Evolutionary conservation across 305 asterid genomes (phyloP), one percentile per base, ranked within the genome.

Genomic region (Nicotiana rustica): DNA sequence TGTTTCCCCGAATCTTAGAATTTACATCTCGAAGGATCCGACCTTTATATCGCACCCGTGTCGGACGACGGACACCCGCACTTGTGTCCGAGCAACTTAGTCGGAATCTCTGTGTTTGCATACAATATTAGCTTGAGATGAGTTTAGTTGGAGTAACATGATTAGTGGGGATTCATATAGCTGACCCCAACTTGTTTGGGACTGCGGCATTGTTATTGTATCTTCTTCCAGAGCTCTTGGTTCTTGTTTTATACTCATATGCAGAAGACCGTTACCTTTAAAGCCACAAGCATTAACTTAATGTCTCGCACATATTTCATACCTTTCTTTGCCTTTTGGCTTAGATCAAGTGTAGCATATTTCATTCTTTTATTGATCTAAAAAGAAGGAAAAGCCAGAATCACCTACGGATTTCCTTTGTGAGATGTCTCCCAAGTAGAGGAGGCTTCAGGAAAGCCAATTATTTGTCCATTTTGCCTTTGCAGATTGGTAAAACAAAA

Each of bases 401-500:
- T 73, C 44, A 52, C 41, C 79, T 73, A 6, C 2, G 14, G 64
- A 73, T 73, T 73, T 73, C 3, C 14, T 73, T 4, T 49, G 64
- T 73, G 64, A 73, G 44, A 73, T 73, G 25, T 73, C 41, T 73
- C 49, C 64, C 62, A 73, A 47, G 62, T 49, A 38, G 79, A 49
- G 64, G 44, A 76, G 17, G 49, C 3, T 55, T 76, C 66, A 76
- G 80, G 49, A 25, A 76, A 76, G 66, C 66, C 49, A 76, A 76
- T 55, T 17, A 76, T 55, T 55, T 18, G 31, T 55, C 64, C 49
- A 31, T 29, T 55, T 76, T 76, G 3, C 55, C 82, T 82, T 84
- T 84, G 87, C 87, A 95, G 99, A 93, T 92, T 82, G 98, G 97
- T 81, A 94, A 94, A 87, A 95, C 97, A 80, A 92, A 94, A 80